Conservation (phyloP, 2,329 filamentous ascomycete genomes). For the Aspergillus candidus region DNA sequence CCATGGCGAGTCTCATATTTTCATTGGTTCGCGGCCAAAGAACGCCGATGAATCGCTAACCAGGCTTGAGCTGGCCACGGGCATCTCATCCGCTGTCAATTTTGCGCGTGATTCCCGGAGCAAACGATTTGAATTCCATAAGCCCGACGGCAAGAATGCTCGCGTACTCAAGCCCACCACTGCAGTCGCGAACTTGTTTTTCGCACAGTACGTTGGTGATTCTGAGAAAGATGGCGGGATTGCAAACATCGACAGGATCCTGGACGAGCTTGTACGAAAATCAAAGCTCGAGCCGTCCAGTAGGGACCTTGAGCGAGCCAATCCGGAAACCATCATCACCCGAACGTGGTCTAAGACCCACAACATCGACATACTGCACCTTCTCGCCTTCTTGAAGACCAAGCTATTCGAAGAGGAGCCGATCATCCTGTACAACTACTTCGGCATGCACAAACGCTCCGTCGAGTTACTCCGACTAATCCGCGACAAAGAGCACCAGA, state of each 20-base stretch:
- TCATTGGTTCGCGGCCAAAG: constrained; percentile 24
- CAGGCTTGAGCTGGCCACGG: constrained; percentile 23
- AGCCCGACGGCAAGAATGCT: constrained; percentile 17
- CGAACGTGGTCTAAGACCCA: constrained; percentile 18
- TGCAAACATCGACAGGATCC: constrained; percentile 9
- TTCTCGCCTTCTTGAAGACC: constrained; percentile 20
- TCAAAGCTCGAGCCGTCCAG: constrained; percentile 8
- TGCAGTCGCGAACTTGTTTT: constrained; percentile 19
- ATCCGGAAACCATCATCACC: constrained; percentile 2
- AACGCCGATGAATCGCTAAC: constrained; percentile 22
- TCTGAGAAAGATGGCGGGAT: constrained; percentile 8
- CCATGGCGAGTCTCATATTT: constrained; percentile 26
- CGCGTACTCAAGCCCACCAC: constrained; percentile 21
- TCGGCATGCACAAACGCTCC: constrained; percentile 25
- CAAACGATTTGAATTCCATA: constrained; percentile 9
- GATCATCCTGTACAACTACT: constrained; percentile 23
- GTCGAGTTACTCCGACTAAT: constrained; percentile 23
- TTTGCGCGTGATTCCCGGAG: constrained; percentile 23
- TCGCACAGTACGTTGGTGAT: constrained; percentile 12
- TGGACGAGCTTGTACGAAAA: constrained; percentile 16
- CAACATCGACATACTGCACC: constrained; percentile 18
- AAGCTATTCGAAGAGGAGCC: constrained; percentile 25
- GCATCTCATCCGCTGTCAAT: constrained; percentile 20
- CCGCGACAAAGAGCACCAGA: constrained; percentile 20
- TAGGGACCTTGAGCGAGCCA: constrained; percentile 7